Percentiles rank a stretch among this genome's conserved stretches.
Conservation (phyloP, 768 basidiomycete genomes). For the Amanita thiersii region DNA sequence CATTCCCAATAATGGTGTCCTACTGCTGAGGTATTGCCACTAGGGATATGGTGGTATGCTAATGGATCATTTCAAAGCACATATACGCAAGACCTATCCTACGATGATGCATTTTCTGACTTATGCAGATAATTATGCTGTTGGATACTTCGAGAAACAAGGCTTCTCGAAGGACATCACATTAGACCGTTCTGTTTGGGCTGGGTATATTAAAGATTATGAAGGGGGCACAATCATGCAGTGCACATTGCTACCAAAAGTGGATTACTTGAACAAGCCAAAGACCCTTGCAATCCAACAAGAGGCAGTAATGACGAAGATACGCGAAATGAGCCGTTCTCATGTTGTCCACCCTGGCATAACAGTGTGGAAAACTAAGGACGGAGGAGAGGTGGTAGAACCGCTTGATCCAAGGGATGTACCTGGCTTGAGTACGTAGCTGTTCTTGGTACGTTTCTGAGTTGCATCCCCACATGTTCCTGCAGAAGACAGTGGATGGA, state of each 20-base stretch:
- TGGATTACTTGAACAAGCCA: slow-evolving; percentile 81
- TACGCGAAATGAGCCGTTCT: slow-evolving; percentile 78
- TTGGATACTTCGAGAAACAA: slow-evolving; percentile 99
- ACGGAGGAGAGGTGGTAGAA: slow-evolving; percentile 41
- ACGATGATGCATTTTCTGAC: slow-evolving; percentile 93
- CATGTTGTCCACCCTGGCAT: slow-evolving; percentile 81
- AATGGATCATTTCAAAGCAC: slow-evolving; percentile 97
- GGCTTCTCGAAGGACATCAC: slow-evolving; percentile 98
- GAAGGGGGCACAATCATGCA: slow-evolving; percentile 99
- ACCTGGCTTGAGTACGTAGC: slow-evolving; percentile 71
- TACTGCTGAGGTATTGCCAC: neutral
- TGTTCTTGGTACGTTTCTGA: slow-evolving; percentile 9
- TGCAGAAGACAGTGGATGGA: slow-evolving; percentile 89
- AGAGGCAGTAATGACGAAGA: slow-evolving; percentile 84
- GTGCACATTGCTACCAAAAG: slow-evolving; percentile 89
- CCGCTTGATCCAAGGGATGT: slow-evolving; percentile 68
- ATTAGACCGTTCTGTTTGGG: slow-evolving; percentile 87
- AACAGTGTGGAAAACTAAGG: slow-evolving; percentile 50
- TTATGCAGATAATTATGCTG: slow-evolving; percentile 98
- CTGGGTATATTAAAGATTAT: slow-evolving; percentile 99
- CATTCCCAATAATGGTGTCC: neutral
- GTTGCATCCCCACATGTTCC: slow-evolving; percentile 2
- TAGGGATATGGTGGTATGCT: slow-evolving; percentile 97
- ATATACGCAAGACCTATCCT: slow-evolving; percentile 77
- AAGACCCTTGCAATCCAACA: slow-evolving; percentile 74